Evolutionary conservation across 2,329 filamentous ascomycete genomes (phyloP).

Genomic region (Hirsutella minnesotensis): DNA sequence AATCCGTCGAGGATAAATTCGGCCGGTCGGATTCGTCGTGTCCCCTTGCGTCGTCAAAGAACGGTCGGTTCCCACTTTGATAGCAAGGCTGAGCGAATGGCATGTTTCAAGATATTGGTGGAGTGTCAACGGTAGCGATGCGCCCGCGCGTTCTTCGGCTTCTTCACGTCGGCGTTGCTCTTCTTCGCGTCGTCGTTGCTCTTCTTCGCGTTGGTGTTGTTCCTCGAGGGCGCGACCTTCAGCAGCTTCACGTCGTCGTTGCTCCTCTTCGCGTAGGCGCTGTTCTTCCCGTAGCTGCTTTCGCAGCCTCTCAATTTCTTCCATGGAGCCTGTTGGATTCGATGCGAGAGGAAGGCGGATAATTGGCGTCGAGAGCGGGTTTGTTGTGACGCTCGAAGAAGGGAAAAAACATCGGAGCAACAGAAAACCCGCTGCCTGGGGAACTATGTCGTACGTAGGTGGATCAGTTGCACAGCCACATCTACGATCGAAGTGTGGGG

Average conservation of each 20-base stretch:
- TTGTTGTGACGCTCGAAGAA: too few species aligned
- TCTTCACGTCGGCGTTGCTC: constrained; percentile 12
- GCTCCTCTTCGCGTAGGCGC: constrained; percentile 6
- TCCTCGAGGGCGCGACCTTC: constrained; percentile 13
- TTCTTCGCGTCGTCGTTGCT: constrained; percentile 5
- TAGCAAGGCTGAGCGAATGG: constrained; percentile 17
- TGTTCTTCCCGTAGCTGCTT: not conserved
- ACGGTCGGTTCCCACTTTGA: constrained; percentile 17
- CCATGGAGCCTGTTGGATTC: too few species aligned
- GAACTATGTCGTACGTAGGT: too few species aligned
- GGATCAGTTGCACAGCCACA: too few species aligned
- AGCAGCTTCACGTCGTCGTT: constrained; percentile 13
- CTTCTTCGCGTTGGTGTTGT: too few species aligned
- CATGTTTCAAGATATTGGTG: constrained; percentile 19
- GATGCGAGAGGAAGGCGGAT: too few species aligned
- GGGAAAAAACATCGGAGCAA: too few species aligned
- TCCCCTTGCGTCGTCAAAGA: constrained; percentile 20
- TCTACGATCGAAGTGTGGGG: too few species aligned
- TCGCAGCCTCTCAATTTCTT: too few species aligned
- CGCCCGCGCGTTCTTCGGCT: constrained; percentile 12
- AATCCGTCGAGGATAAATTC: constrained; percentile 21
- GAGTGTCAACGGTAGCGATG: constrained; percentile 12
- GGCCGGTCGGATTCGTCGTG: constrained; percentile 18
- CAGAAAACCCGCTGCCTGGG: too few species aligned
- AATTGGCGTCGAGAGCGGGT: too few species aligned